These are phyloP conservation scores for Cladosporium cucumerinum DNA, from an alignment of 2,329 filamentous ascomycete species.

Conservation along the genomic window DNA sequence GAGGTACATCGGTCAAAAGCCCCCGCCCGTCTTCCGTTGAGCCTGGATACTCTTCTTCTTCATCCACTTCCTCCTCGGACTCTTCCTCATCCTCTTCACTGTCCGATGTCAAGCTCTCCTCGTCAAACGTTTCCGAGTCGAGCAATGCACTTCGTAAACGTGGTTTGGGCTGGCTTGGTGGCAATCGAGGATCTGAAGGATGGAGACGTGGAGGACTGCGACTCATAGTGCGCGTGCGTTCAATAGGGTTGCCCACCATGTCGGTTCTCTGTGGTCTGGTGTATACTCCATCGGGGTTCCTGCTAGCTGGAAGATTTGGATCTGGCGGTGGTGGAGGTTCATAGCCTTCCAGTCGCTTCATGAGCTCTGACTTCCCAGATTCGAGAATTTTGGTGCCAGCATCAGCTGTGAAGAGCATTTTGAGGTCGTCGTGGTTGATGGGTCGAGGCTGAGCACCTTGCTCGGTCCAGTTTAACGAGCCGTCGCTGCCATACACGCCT, in stretches of 20 bases:
- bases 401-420: constrained; percentile 48
- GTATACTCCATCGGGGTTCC: constrained; percentile 20
- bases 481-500: constrained; percentile 27
- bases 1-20: constrained; percentile 85
- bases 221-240: constrained; percentile 24
- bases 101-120: constrained; percentile 13
- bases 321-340: constrained; percentile 29
- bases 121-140: constrained; percentile 10
- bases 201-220: constrained; percentile 20
- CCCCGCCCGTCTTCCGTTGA: constrained; percentile 68
- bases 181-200: constrained; percentile 15
- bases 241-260: constrained; percentile 17
- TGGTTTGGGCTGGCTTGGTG: constrained; percentile 8
- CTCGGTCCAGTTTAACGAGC: constrained; percentile 22
- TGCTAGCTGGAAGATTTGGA: constrained; percentile 18
- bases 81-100: constrained; percentile 54
- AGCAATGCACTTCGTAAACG: constrained; percentile 8
- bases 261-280: constrained; percentile 13
- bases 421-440: constrained; percentile 41
- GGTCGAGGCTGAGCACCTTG: constrained; percentile 19
- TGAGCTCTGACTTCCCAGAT: constrained; percentile 49
- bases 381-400: constrained; percentile 49
- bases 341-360: constrained; percentile 49
- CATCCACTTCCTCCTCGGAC: constrained; percentile 66
- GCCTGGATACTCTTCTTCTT: constrained; percentile 69